Base-by-base conservation (phyloP, 2,329 filamentous ascomycete genomes). In the Aspergillaceae sp. region DNA sequence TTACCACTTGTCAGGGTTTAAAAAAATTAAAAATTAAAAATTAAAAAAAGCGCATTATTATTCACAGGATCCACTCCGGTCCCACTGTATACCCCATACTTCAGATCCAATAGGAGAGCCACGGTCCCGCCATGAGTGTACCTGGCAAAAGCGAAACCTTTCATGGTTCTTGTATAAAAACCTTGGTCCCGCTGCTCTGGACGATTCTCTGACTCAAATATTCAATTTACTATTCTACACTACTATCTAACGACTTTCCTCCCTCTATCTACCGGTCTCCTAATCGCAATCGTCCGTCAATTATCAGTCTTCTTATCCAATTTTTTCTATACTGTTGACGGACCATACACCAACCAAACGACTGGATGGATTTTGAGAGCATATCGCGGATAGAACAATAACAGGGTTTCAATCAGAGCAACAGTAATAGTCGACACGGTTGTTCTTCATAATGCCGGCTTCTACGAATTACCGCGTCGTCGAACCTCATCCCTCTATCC, bases 401-500 rank as follows among this genome's bases (percentile, higher is more conserved):
- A 27, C 19, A 33, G 28, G 11, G 26, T 29, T 19, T 35, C 28
- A 41, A 19, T 27, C 5, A 41, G 32, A 45, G 54, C 10, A 42
- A 43, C 48, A 38, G 48, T 46, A 43, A 43, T 51, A 43, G 56
- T 48, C 48, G 66, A 62, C 68, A 40, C 48, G 58, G 43, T 38
- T 11, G 34, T 11, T 19, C n/a, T 36, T 38, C 36, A 38, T 38
- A 38, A 38, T 38, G 36, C 19, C 36, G 9, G 36, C 36, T 2
- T 58, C 63, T 38, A 46, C 53, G 48, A 63, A 68, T 57, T 79
- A 78, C 71, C 72, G 71, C 57, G 73, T 82, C 60, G 72, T 76
- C 62, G 79, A 83, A 61, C 79, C 79, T 51, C 79, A 82, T 65
- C 79, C 79, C 19, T 76, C 78, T 45, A 70, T 78, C 56, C 70